These are phyloP conservation scores for Penicillium sumatraense DNA, from an alignment of 2,329 filamentous ascomycete genomes.

Conservation along the genomic window DNA sequence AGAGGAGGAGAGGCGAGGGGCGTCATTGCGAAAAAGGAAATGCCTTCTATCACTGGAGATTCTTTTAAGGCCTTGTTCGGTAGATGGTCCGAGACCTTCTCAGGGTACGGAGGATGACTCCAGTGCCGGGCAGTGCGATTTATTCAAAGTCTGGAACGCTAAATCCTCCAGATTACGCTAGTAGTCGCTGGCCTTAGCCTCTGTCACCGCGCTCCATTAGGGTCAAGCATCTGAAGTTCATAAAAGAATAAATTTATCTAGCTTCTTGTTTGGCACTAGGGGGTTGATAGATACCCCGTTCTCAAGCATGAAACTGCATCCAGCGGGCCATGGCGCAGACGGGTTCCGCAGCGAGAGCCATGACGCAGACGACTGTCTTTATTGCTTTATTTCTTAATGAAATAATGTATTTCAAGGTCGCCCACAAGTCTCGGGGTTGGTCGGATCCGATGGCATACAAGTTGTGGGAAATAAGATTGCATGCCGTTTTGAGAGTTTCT, in stretches of 20 bases:
- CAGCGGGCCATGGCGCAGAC: conserved; percentile 7
- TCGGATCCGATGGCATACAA: neutral
- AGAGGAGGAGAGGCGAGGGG: neutral
- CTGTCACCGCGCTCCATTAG: conserved; percentile 7
- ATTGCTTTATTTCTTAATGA: neutral
- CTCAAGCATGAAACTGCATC: conserved; percentile 5
- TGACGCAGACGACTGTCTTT: neutral
- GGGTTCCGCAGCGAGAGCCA: neutral
- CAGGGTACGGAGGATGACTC: conserved; percentile 1
- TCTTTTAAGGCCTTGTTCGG: conserved; percentile 5
- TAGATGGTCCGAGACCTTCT: conserved; percentile 4
- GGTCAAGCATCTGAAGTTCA: neutral
- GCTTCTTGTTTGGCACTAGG: conserved; percentile 10
- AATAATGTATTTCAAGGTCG: too few relatives aligned
- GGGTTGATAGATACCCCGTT: conserved; percentile 8
- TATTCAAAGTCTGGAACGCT: conserved; percentile 19
- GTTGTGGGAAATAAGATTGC: conserved; percentile 7
- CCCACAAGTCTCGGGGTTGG: conserved; percentile 1
- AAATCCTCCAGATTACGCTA: conserved; percentile 19
- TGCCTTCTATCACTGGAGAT: neutral
- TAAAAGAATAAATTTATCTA: conserved; percentile 6
- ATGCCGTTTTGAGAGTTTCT: conserved; percentile 20
- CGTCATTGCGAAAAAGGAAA: neutral
- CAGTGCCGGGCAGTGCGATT: conserved; percentile 8
- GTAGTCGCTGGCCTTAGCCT: neutral